A percentile compares a stretch with the other conserved stretches of the same genome.
Conservation (phyloP, 2,329 filamentous ascomycete species). For the Plenodomus tracheiphilus region DNA sequence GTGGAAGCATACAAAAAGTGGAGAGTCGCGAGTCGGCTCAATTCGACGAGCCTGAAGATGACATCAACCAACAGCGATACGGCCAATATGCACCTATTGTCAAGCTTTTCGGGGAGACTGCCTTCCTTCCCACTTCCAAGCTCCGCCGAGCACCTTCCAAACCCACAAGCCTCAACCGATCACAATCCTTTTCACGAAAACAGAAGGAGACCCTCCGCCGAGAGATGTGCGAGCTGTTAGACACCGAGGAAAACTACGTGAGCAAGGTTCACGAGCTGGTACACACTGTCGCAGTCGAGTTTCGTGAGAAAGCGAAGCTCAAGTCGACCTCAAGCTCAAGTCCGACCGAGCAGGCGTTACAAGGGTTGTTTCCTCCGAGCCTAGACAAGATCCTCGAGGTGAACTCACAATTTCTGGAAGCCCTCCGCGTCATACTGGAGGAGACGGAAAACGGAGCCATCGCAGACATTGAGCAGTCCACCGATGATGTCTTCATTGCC, state of each 20-base stretch:
- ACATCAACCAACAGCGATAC: slow-evolving; percentile 71
- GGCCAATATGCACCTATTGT: slow-evolving; percentile 77
- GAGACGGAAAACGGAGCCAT: slow-evolving; percentile 81
- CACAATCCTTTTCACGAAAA: slow-evolving; percentile 74
- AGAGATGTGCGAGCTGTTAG: slow-evolving; percentile 86
- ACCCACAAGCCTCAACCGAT: slow-evolving; percentile 77
- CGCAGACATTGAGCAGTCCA: slow-evolving; percentile 68
- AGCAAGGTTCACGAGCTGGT: slow-evolving; percentile 83
- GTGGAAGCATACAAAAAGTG: slow-evolving; percentile 64
- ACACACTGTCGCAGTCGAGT: slow-evolving; percentile 77
- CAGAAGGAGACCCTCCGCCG: slow-evolving; percentile 84
- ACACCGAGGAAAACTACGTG: slow-evolving; percentile 94
- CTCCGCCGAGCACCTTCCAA: slow-evolving; percentile 85
- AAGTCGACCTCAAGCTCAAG: slow-evolving; percentile 65
- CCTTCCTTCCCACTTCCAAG: slow-evolving; percentile 85
- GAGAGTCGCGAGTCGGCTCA: slow-evolving; percentile 58
- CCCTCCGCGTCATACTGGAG: slow-evolving; percentile 75
- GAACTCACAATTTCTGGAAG: slow-evolving; percentile 78
- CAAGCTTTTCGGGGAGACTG: slow-evolving; percentile 76
- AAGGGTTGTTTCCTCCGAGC: slow-evolving; percentile 78
- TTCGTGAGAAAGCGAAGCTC: slow-evolving; percentile 68
- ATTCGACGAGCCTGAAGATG: slow-evolving; percentile 64
- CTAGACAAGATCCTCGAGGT: slow-evolving; percentile 79
- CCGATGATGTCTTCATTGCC: slow-evolving; percentile 45
- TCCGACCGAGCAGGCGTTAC: slow-evolving; percentile 71